phyloP scores from a whole-genome alignment of 257 asterid species.

The Ligustrum vulgare region DNA sequence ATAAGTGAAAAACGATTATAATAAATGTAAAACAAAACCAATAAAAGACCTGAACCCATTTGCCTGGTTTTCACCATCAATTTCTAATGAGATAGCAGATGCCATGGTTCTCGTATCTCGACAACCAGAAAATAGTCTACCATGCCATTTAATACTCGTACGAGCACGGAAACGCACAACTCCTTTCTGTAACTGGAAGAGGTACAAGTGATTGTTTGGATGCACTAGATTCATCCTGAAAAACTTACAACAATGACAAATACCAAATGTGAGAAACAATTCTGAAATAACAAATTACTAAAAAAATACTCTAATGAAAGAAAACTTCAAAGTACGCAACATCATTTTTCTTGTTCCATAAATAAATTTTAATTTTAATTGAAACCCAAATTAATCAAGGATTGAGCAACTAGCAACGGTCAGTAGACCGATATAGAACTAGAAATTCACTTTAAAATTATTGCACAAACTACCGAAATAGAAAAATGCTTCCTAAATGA shows the following conservation, averaged over 20 bases:
- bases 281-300: conserved; percentile 6
- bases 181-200: conserved; percentile 34
- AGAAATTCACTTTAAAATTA: conserved; percentile 14
- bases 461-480: conserved; percentile 9
- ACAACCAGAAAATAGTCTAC: conserved; percentile 19
- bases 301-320: neutral
- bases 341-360: neutral
- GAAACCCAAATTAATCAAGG: neutral
- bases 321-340: neutral
- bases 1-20: neutral
- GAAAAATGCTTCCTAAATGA: no score
- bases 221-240: conserved; percentile 45
- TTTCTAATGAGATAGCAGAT: conserved; percentile 29
- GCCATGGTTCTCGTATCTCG: conserved; percentile 30
- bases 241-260: neutral
- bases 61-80: conserved; percentile 24
- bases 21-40: neutral
- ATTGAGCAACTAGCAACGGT: neutral
- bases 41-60: conserved; percentile 2
- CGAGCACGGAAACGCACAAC: conserved; percentile 20
- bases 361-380: neutral
- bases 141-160: conserved; percentile 23
- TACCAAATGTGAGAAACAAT: neutral
- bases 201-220: conserved; percentile 20
- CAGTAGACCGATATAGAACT: neutral